Evolutionary conservation across 257 asterid species (phyloP), one percentile per base, ranked within the genome.

Genomic region (Fraxinus excelsior): DNA sequence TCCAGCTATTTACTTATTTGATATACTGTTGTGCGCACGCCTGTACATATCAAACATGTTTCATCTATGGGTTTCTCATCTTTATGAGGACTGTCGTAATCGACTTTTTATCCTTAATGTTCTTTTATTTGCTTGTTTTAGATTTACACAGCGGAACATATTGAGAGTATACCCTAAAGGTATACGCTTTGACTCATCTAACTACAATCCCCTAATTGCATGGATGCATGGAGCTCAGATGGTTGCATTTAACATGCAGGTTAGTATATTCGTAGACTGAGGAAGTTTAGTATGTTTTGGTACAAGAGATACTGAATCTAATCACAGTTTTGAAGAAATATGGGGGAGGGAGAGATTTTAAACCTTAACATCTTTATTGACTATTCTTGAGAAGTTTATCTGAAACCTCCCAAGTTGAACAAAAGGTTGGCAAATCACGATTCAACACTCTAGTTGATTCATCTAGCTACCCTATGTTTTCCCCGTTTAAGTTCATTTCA

Each of bases 181-280:
- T 72, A 79, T 38, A 70, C 87, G 90, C 53, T 28, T 86, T 2
- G 81, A 86, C 85, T 86, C 90, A 42, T 86, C 90, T 64, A 86
- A 86, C 76, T 86, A 84, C 85, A 82, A 84, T 73, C 90, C 90
- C 62, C 74, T 86, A 21, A 72, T 80, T 69, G 87, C 82, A 25
- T 86, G 90, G 90, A 73, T 35, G 78, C 87, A 81, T 80, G 90
- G 90, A 73, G 90, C 90, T 74, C 90, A 86, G 65, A 77, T 86
- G 88, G 90, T 86, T 67, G 86, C 85, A 0, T 74, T 81, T 46
- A 84, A 81, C 80, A 79, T 84, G 88, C 85, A 81, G 83, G 82
- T 84, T 25, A 78, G 85, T n/a, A 28, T 21, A 19, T 79, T 75
- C 28, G 28, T 62, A 8, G 16, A 25, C 46, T 69, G 13, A 37